Evolutionary conservation across 2,329 filamentous ascomycete genomes (phyloP).

Genomic region (Nectriaceae sp.): DNA sequence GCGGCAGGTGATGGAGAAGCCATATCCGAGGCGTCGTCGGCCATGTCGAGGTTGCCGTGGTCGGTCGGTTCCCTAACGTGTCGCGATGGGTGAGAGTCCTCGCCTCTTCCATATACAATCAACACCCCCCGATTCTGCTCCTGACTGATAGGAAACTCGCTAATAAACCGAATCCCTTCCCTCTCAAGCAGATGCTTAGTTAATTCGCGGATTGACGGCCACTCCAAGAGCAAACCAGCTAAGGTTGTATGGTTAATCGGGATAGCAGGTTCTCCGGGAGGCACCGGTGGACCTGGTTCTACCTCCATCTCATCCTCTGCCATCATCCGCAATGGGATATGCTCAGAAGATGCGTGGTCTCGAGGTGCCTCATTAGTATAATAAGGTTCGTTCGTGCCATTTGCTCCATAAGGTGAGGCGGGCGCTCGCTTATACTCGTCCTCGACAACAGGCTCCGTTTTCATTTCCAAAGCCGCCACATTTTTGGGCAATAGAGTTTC

Average conservation of each 20-base stretch:
- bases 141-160: conserved; percentile 74
- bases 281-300: conserved; percentile 53
- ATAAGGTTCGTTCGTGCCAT: conserved; percentile 24
- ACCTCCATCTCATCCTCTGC: conserved; percentile 52
- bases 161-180: conserved; percentile 56
- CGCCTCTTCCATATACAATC: conserved; percentile 76
- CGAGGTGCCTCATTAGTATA: conserved; percentile 23
- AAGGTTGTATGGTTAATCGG: conserved; percentile 86
- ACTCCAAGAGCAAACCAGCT: conserved; percentile 78
- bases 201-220: conserved; percentile 68
- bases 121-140: conserved; percentile 76
- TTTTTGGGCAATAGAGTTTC: conserved; percentile 31
- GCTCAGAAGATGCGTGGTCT: conserved; percentile 30
- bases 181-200: conserved; percentile 52
- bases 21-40: conserved; percentile 53
- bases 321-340: conserved; percentile 31
- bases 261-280: conserved; percentile 67
- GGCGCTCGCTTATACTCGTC: conserved; percentile 31
- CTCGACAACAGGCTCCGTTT: conserved; percentile 31
- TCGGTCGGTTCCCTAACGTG: conserved; percentile 43
- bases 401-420: conserved; percentile 22
- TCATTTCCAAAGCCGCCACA: conserved; percentile 18
- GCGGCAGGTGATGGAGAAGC: conserved; percentile 56
- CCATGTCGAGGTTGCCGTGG: conserved; percentile 42
- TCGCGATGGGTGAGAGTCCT: conserved; percentile 65